phyloP scores from a whole-genome alignment of 2,329 filamentous ascomycete genomes.

The Colletotrichum lupini region DNA sequence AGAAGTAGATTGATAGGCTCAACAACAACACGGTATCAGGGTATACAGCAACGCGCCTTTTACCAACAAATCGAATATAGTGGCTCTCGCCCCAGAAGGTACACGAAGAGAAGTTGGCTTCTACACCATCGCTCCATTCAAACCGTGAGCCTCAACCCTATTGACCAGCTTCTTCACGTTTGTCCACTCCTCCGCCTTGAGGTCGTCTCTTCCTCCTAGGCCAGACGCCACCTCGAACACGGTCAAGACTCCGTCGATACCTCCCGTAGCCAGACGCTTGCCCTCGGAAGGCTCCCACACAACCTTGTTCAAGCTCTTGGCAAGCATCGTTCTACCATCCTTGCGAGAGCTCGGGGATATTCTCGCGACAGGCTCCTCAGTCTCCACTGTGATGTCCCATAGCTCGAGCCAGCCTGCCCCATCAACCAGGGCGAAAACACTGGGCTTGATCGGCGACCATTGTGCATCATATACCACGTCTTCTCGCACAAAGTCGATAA shows the following conservation, averaged over 20 bases:
- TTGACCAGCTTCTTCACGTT: slow-evolving; percentile 90
- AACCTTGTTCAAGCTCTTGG: slow-evolving; percentile 91
- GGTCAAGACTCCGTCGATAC: slow-evolving; percentile 89
- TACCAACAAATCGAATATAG: slow-evolving; percentile 33
- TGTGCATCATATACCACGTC: slow-evolving; percentile 96
- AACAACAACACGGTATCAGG: slow-evolving; percentile 26
- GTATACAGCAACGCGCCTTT: slow-evolving; percentile 36
- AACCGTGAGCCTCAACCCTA: slow-evolving; percentile 73
- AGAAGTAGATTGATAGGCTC: slow-evolving; percentile 17
- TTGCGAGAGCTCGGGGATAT: slow-evolving; percentile 77
- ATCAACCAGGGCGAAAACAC: slow-evolving; percentile 94
- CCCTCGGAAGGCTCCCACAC: slow-evolving; percentile 95
- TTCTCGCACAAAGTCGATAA: slow-evolving; percentile 92
- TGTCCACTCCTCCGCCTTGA: slow-evolving; percentile 91
- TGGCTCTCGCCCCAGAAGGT: slow-evolving; percentile 33
- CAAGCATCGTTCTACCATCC: slow-evolving; percentile 75
- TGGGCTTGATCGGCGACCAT: slow-evolving; percentile 95
- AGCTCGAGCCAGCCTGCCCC: slow-evolving; percentile 92
- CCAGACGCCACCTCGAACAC: slow-evolving; percentile 91
- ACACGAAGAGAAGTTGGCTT: slow-evolving; percentile 39
- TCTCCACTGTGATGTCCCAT: slow-evolving; percentile 94
- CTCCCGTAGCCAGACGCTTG: slow-evolving; percentile 86
- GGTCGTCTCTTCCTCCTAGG: slow-evolving; percentile 84
- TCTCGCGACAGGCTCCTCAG: slow-evolving; percentile 88
- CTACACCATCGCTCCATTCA: slow-evolving; percentile 57